These are phyloP conservation scores for Kalaharituber pfeilii DNA, from an alignment of 2,329 filamentous ascomycete species.

Conservation along the genomic window DNA sequence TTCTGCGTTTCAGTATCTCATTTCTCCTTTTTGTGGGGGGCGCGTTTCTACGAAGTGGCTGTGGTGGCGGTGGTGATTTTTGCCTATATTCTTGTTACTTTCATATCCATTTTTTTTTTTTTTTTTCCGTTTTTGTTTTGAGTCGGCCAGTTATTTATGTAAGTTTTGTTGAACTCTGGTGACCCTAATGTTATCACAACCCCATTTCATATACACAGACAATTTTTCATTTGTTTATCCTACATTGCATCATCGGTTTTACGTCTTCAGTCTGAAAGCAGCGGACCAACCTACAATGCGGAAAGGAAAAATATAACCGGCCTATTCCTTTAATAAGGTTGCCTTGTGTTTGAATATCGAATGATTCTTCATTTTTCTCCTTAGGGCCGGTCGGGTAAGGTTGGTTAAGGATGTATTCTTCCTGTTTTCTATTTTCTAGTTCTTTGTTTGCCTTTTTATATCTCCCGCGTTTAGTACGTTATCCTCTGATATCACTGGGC, in stretches of 20 bases:
- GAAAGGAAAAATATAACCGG: not conserved
- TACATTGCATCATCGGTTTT: not conserved
- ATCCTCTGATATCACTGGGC: constrained; percentile 17
- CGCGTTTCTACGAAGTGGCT: no score
- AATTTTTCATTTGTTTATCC: not conserved
- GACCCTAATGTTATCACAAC: not conserved
- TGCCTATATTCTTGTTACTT: constrained; percentile 13
- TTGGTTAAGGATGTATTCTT: constrained; percentile 2
- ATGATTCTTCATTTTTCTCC: constrained; percentile 2
- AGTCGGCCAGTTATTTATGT: not conserved
- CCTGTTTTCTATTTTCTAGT: constrained; percentile 2
- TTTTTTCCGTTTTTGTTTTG: not conserved
- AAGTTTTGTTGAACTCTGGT: not conserved
- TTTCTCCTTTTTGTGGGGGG: no score
- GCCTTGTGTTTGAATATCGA: not conserved
- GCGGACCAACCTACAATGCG: not conserved
- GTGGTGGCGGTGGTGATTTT: no score
- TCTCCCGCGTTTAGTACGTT: constrained; percentile 15
- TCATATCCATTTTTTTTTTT: constrained; percentile 1
- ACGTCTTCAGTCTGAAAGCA: not conserved
- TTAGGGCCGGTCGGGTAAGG: constrained; percentile 2
- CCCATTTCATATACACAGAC: not conserved
- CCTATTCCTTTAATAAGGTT: not conserved
- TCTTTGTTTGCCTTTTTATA: not conserved
- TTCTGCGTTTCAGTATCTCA: no score